Evolutionary conservation across 2,329 filamentous ascomycete genomes (phyloP).

Genomic region (Aureobasidium sp.): DNA sequence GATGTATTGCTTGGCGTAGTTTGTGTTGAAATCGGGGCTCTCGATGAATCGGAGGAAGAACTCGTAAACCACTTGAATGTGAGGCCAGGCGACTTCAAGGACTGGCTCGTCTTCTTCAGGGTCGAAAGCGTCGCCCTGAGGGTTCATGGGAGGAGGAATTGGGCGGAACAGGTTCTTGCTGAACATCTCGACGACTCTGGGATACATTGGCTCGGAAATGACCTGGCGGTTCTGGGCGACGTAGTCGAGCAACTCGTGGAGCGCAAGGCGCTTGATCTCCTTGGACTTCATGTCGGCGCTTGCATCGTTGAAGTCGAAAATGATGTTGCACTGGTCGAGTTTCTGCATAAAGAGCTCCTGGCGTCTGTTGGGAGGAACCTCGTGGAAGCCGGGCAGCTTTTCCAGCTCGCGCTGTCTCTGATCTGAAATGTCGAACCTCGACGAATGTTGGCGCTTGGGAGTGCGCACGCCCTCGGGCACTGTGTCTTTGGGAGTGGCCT

Average conservation of each 20-base stretch:
- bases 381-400: slow-evolving; percentile 95
- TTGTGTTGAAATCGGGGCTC: slow-evolving; percentile 99
- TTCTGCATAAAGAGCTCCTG: slow-evolving; percentile 99
- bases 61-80: slow-evolving; percentile 98
- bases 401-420: slow-evolving; percentile 83
- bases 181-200: slow-evolving; percentile 97
- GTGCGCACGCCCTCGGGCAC: slow-evolving; percentile 91
- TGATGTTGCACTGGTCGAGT: slow-evolving; percentile 99
- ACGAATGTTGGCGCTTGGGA: slow-evolving; percentile 93
- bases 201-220: slow-evolving; percentile 98
- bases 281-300: slow-evolving; percentile 99
- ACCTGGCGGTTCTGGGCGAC: slow-evolving; percentile 97
- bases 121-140: slow-evolving; percentile 95
- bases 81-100: slow-evolving; percentile 95
- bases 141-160: slow-evolving; percentile 93
- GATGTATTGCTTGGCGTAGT: slow-evolving; percentile 97
- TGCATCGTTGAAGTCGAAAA: slow-evolving; percentile 98
- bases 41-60: slow-evolving; percentile 99
- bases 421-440: slow-evolving; percentile 93
- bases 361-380: slow-evolving; percentile 86
- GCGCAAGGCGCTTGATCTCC: slow-evolving; percentile 93
- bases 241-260: slow-evolving; percentile 95
- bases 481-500: slow-evolving; percentile 82
- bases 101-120: slow-evolving; percentile 98
- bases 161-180: slow-evolving; percentile 96